phyloP scores from a whole-genome alignment of 2,329 filamentous ascomycete species.

The Cordyceps militaris region DNA sequence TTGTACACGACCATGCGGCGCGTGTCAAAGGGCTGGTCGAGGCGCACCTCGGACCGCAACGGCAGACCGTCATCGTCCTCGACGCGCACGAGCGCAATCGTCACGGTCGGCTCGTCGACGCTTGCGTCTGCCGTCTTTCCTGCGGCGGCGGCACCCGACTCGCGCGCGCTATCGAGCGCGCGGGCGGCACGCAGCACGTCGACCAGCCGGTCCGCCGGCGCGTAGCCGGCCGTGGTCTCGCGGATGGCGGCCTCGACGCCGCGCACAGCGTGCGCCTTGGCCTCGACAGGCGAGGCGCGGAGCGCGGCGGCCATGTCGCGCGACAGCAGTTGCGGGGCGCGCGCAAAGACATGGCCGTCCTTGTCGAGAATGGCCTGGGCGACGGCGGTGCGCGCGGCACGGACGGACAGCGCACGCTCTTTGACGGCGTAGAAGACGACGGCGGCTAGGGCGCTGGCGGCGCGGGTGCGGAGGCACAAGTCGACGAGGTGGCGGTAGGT shows the following conservation, averaged over 20 bases:
- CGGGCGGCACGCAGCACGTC: conserved; percentile 18
- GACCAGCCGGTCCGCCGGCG: conserved; percentile 23
- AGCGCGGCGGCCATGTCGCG: conserved; percentile 20
- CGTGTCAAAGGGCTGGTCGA: background rate
- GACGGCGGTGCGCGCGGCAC: conserved; percentile 19
- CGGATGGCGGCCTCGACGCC: conserved; percentile 27
- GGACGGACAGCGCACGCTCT: conserved; percentile 22
- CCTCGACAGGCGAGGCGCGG: conserved; percentile 15
- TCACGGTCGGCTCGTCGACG: background rate
- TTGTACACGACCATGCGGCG: conserved; percentile 8
- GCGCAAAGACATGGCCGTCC: conserved; percentile 14
- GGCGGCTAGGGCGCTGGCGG: conserved; percentile 25
- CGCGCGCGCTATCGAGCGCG: background rate
- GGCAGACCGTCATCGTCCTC: conserved; percentile 14
- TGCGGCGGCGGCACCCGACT: background rate
- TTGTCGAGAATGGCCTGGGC: conserved; percentile 21
- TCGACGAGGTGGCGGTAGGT: conserved; percentile 33
- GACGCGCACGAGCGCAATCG: conserved; percentile 30
- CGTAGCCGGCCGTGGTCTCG: conserved; percentile 22
- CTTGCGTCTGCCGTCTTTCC: conserved; percentile 1
- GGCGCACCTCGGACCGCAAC: background rate
- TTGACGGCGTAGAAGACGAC: conserved; percentile 28
- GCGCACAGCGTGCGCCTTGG: conserved; percentile 17
- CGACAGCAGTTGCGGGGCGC: conserved; percentile 24
- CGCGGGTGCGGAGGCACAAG: conserved; percentile 27